Conservation (phyloP, 306 rosid genomes). For the Geum urbanum region DNA sequence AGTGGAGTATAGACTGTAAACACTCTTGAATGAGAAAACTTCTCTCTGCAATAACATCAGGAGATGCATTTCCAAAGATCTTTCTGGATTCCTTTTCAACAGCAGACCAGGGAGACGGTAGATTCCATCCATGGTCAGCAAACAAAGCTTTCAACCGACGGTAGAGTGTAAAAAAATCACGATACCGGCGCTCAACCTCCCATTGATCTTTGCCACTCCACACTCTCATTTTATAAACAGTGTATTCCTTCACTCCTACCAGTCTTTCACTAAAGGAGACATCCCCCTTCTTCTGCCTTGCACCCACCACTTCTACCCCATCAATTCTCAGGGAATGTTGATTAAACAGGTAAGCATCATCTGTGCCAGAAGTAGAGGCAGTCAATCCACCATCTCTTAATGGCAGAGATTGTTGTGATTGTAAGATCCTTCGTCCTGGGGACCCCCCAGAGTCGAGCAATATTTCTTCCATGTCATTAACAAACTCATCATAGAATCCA, state of each 20-base stretch:
- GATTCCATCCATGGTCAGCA: conserved; percentile 61
- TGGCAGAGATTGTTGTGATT: conserved; percentile 49
- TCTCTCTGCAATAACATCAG: conserved; percentile 83
- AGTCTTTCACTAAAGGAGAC: conserved; percentile 93
- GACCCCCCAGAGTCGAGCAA: conserved; percentile 76
- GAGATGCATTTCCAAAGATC: conserved; percentile 87
- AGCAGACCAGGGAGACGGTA: conserved; percentile 84
- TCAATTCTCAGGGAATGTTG: conserved; percentile 57
- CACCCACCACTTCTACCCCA: conserved; percentile 92
- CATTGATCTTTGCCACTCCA: conserved; percentile 76
- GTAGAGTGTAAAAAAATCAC: conserved; percentile 75
- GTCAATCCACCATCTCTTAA: conserved; percentile 83
- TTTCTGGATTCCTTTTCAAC: conserved; percentile 77
- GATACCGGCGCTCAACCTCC: conserved; percentile 93
- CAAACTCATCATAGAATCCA: conserved; percentile 77
- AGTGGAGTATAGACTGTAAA: conserved; percentile 60
- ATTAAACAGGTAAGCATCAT: conserved; percentile 44
- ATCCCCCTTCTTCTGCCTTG: conserved; percentile 92
- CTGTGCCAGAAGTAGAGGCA: conserved; percentile 77
- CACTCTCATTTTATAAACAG: conserved; percentile 77
- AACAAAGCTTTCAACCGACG: conserved; percentile 63
- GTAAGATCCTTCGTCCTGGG: conserved; percentile 50
- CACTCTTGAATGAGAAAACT: conserved; percentile 91
- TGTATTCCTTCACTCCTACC: conserved; percentile 96
- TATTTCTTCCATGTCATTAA: conserved; percentile 96